phyloP scores from a whole-genome alignment of 768 basidiomycete genomes.

The Piloderma croceum region DNA sequence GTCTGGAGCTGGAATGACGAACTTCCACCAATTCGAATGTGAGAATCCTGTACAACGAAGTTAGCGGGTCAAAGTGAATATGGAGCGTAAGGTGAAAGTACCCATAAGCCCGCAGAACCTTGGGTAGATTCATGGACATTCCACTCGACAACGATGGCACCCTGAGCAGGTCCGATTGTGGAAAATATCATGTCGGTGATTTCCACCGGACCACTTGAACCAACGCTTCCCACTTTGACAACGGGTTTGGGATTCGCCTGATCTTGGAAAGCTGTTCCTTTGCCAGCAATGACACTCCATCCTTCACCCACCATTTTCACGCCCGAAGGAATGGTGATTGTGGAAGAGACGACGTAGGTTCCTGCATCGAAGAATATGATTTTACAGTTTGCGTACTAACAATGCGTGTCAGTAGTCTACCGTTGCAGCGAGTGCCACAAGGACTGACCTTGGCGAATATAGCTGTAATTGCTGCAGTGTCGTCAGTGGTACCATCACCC shows the following conservation, averaged over 20 bases:
- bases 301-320: conserved; percentile 44
- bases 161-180: conserved; percentile 37
- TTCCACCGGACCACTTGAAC: conserved; percentile 35
- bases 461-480: conserved; percentile 34
- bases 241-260: conserved; percentile 34
- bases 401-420: background rate
- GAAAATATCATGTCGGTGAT: conserved; percentile 42
- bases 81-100: no score
- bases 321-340: conserved; percentile 43
- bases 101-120: conserved; percentile 50
- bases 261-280: conserved; percentile 37
- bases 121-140: conserved; percentile 52
- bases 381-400: conserved; percentile 64
- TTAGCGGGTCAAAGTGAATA: no score
- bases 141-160: conserved; percentile 67
- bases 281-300: conserved; percentile 45
- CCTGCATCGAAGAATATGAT: conserved; percentile 80
- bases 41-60: conserved; percentile 55
- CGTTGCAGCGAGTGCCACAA: no score
- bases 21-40: conserved; percentile 45
- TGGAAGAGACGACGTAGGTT: conserved; percentile 42
- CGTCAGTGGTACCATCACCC: conserved; percentile 37
- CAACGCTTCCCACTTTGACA: conserved; percentile 36
- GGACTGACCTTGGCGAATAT: conserved; percentile 28
- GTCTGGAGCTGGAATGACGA: background rate